Evolutionary conservation across 805 yeast species (phyloP).

Genomic region (Metschnikowia reukaufii): DNA sequence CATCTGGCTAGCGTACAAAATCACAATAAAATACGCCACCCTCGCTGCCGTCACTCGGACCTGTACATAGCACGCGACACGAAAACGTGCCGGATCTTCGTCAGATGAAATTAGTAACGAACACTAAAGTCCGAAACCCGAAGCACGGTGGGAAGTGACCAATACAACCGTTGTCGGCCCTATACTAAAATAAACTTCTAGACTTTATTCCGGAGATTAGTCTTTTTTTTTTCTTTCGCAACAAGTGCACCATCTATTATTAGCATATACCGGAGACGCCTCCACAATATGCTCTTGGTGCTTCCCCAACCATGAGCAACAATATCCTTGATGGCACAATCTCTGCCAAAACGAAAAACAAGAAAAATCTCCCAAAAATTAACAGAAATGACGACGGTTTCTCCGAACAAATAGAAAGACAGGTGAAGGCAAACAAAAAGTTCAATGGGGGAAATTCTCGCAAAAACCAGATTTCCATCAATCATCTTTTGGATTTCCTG

Average conservation of each 20-base stretch:
- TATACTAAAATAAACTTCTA: too few relatives aligned
- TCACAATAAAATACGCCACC: neutral
- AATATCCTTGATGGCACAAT: slow-evolving; percentile 8
- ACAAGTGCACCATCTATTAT: too few relatives aligned
- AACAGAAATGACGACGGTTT: slow-evolving; percentile 11
- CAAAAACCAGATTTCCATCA: slow-evolving; percentile 44
- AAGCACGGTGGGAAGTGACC: neutral
- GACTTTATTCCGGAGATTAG: too few relatives aligned
- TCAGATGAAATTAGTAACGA: neutral
- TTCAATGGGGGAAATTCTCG: slow-evolving; percentile 3
- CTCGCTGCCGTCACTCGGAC: neutral
- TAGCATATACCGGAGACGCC: slow-evolving; percentile 1
- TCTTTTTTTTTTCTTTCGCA: too few relatives aligned
- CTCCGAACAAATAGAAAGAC: slow-evolving; percentile 10
- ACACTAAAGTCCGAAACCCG: neutral
- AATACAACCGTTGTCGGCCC: neutral
- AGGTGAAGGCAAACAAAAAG: slow-evolving; percentile 9
- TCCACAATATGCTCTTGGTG: slow-evolving; percentile 10
- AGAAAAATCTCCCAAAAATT: slow-evolving; percentile 3
- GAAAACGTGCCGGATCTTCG: slow-evolving; percentile 2
- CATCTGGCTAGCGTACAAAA: neutral
- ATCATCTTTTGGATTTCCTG: slow-evolving; percentile 63
- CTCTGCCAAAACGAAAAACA: slow-evolving; percentile 1
- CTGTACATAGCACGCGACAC: neutral
- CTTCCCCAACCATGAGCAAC: slow-evolving; percentile 11